Conservation (phyloP, 257 asterid genomes). For the Capsicum baccatum region DNA sequence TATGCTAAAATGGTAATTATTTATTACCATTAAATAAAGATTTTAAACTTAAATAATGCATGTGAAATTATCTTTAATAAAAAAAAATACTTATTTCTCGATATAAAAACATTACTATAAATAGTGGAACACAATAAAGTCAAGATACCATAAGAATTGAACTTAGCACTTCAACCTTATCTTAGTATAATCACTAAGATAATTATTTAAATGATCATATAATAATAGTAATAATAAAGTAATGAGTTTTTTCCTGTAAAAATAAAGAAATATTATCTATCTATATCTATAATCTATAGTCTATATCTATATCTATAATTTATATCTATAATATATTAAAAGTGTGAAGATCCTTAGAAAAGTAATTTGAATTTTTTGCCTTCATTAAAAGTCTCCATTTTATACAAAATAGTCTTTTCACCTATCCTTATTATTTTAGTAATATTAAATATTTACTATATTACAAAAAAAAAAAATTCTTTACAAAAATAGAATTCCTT, state of each 20-base stretch:
- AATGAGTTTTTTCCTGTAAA: not conserved
- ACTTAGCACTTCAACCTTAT: constrained; percentile 5
- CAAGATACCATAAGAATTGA: constrained; percentile 40
- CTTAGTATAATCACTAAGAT: not conserved
- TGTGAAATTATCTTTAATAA: not conserved
- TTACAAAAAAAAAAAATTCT: too few species aligned
- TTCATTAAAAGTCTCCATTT: too few species aligned
- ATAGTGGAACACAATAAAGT: not conserved
- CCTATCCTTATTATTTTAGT: too few species aligned
- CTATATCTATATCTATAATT: too few species aligned
- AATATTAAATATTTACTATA: too few species aligned
- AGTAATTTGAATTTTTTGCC: too few species aligned
- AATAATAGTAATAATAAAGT: not conserved
- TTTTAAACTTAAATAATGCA: not conserved
- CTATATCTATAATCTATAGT: not conserved
- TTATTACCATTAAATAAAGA: not conserved
- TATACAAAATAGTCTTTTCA: too few species aligned
- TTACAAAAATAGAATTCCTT: too few species aligned
- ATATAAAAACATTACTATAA: not conserved
- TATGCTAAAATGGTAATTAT: not conserved
- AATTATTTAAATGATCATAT: not conserved
- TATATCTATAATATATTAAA: too few species aligned
- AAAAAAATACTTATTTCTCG: not conserved
- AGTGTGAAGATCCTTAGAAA: too few species aligned
- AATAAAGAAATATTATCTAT: not conserved